Evolutionary conservation across 2,329 filamentous ascomycete species (phyloP), one percentile per base, ranked within the genome.

Genomic region (Talaromyces sp.): DNA sequence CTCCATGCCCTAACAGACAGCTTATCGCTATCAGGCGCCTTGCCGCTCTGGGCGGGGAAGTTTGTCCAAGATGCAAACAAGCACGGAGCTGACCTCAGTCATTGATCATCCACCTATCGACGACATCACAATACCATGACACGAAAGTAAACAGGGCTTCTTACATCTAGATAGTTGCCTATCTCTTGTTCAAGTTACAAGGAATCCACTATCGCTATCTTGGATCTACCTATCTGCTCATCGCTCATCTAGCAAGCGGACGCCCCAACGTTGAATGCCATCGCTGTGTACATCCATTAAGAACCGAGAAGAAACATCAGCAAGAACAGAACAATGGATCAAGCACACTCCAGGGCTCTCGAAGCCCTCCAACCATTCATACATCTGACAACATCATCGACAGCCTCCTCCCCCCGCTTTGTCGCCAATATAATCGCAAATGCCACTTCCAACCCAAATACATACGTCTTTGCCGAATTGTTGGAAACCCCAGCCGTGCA

Each of bases 381-480:
- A 60, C 88, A 89, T 54, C 88, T 97, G 63, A 88, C 89, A 68
- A 94, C 92, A 71, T 89, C 91, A 10, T 91, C 90, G 62, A 89
- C 71, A 51, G 69, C 71, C 17, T 68, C 85, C 6, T 91, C 91
- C 10, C 87, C 91, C 40, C 87, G 89, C 65, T 90, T 91, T 59
- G 88, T 92, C 41, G 87, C 89, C 68, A 91, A 96, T 71, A 84
- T 97, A 56, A 84, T 97, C 71, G 85, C 82, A 45, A 89, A 91
- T 75, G 94, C 92, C 61, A 97, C 91, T 53, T 91, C 91, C n/a
- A 87, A 87, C 57, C 85, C 89, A 28, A 89, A 91, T 74, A 96
- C 92, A 63, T 99, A 88, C 74, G 83, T 97, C 75, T 99, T 99
- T 78, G 85, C 89, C 64, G 93, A 97, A 77, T 86, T 99, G n/a